Base-by-base conservation (phyloP, 495 filamentous ascomycete genomes). In the Podospora conica region DNA sequence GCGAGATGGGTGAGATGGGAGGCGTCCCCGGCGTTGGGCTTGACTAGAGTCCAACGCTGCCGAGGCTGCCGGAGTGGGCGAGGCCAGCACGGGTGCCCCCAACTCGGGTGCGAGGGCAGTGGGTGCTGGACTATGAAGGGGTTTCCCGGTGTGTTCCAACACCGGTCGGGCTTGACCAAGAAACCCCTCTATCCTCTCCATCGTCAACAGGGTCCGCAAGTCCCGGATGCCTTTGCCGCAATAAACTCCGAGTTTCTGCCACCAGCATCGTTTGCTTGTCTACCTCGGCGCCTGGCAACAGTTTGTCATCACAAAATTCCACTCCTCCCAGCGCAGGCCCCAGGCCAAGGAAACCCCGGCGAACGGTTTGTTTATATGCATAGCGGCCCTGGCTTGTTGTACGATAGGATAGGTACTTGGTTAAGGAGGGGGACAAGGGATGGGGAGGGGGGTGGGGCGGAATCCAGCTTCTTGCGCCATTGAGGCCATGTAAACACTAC, bases 21-120 rank as follows among this genome's bases (percentile, higher is more conserved):
- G 76, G 73, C 54, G 66, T 78, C 24, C 78, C 79, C n/a, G 76
- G 71, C 48, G 79, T 77, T 21, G 78, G 79, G 62, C 74, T 83
- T 28, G 80, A 83, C 68, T 83, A 83, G 66, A 65, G 11, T 6
- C 4, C 15, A 5, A 4, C 40, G 7, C 18, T 48, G 7, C 40
- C 18, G 40, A 48, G 15, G 18, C n/a, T 7, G 18, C 40, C 40
- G n/a, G 40, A n/a, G 18, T 18, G 1, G 15, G 5, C 40, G 40
- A 48, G 15, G 18, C 40, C 40, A 48, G 40, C 29, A 11, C 9
- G 9, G 9, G 9, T 33, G 29, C 29, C 11, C 10, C 29, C 29
- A 12, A 11, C 10, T 33, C 29, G 10, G 10, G 10, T 33, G 29
- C 29, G 10, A 33, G 29, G 29, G 29, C 29, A 9, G 29, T 6